Evolutionary conservation across 129 eudicot species (phyloP), one percentile per base, ranked within the genome.

Genomic region (Tanacetum coccineum): DNA sequence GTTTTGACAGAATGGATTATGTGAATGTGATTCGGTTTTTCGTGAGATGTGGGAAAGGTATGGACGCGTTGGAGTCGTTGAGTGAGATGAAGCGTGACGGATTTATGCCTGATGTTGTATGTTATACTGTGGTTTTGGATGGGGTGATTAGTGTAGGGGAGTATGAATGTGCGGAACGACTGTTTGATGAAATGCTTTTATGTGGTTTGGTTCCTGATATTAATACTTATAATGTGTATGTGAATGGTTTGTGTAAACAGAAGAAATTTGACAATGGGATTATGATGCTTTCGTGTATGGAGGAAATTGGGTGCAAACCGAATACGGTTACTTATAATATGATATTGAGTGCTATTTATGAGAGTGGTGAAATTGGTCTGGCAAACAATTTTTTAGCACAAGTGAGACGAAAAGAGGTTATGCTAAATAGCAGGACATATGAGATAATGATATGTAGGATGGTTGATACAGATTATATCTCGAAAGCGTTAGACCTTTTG

Each of bases 181-280:
- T 91, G 85, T 84, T 91, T 30, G 97, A 91, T 77, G 95, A 91
- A 79, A 73, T 91, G 91, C 90, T 91, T 74, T 81, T 91, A 44
- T n/a, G 73, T 40, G 97, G 97, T 0, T 85, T 91, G 77, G 83
- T 82, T 74, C 97, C 97, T 13, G 82, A 90, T 81, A 69, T 87
- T 9, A 19, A 45, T 65, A 91, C 93, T 11, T 87, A 81, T 70
- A 90, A 87, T 75, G 85, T 76, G 66, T 85, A 78, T 66, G 53
- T 91, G 51, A 69, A 30, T 39, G 92, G 92, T 28, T 73, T 91
- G 58, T 80, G 91, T 60, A 74, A 71, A 75, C 97, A 87, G 74
- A 74, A 75, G 6, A 87, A 87, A 49, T 64, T 82, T 13, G 86
- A 82, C 9, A 84, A 80, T 19, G 95, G 73, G 10, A 68, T 87